Evolutionary conservation across 2,329 filamentous ascomycete genomes (phyloP).

Genomic region (Aureobasidium melanogenum): DNA sequence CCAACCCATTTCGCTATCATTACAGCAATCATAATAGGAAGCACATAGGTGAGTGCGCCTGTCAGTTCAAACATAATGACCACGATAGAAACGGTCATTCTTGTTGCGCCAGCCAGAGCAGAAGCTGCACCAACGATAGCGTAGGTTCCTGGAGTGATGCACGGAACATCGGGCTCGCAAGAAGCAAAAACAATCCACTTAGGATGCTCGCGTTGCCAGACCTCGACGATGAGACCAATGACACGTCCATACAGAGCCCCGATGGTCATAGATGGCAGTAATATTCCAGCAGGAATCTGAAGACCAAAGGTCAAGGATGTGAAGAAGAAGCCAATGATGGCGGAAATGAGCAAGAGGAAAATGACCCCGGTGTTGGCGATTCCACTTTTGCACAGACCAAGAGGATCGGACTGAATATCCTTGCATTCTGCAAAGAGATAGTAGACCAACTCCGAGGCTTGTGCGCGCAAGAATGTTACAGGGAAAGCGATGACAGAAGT

Average conservation of each 20-base stretch:
- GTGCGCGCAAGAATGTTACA: conserved; percentile 91
- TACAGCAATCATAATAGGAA: conserved; percentile 98
- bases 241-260: conserved; percentile 85
- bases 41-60: conserved; percentile 86
- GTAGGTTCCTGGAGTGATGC: conserved; percentile 90
- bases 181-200: conserved; percentile 66
- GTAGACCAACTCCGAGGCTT: conserved; percentile 83
- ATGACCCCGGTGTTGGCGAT: conserved; percentile 75
- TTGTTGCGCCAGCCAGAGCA: conserved; percentile 84
- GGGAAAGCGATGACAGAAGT: conserved; percentile 91
- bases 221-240: conserved; percentile 79
- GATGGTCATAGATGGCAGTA: conserved; percentile 92
- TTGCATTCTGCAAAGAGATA: conserved; percentile 88
- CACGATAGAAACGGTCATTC: conserved; percentile 96
- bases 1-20: conserved; percentile 98
- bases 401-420: conserved; percentile 70
- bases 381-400: conserved; percentile 83
- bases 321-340: conserved; percentile 75
- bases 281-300: conserved; percentile 89
- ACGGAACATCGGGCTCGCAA: conserved; percentile 78
- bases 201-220: conserved; percentile 73
- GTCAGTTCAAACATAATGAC: conserved; percentile 99
- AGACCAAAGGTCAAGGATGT: conserved; percentile 86
- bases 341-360: conserved; percentile 71
- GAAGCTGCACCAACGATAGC: conserved; percentile 93